Base-by-base conservation (phyloP, 2,329 filamentous ascomycete genomes). In the Cercospora beticola region DNA sequence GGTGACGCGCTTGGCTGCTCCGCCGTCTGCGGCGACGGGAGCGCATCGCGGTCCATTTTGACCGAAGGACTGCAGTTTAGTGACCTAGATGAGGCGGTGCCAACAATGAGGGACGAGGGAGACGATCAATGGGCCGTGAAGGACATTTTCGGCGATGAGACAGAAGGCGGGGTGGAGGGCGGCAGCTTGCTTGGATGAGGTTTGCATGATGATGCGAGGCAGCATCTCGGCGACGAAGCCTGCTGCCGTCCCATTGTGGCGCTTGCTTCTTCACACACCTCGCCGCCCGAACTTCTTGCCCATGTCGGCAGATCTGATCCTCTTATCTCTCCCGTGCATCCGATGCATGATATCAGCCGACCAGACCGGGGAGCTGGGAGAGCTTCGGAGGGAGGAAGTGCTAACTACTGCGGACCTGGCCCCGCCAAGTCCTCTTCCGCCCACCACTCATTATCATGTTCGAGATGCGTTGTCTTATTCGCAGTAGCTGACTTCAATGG, bases 161-260 rank as follows among this genome's bases (percentile, higher is more conserved):
- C 56, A 59, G 16, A 21, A 31, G 56, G 56, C 56, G 56, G 56
- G 56, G 56, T 36, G 56, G 56, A 59, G 56, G 56, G 30, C 56
- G 56, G 56, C 28, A 59, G 31, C 28, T 36, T 33, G 56, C 49
- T 54, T 21, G 18, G 28, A 33, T 31, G 56, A 33, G 28, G 28
- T 59, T 28, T 21, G 26, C 26, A 59, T 59, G 56, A 59, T 59
- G 56, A 28, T 31, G 54, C 23, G n/a, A 28, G 28, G 23, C 54
- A 40, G 36, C 36, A n/a, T 40, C 36, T 40, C 36, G 54, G 21
- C 54, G 54, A 57, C 23, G 54, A 57, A 57, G 28, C 54, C 54
- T 57, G 54, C 54, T 59, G 56, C 49, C 36, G 56, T n/a, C 30
- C 31, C 56, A 31, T 31, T 59, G 28, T 31, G 56, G 26, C 56